phyloP scores from a whole-genome alignment of 768 basidiomycete species.

The Neoboletus brunneissimus region DNA sequence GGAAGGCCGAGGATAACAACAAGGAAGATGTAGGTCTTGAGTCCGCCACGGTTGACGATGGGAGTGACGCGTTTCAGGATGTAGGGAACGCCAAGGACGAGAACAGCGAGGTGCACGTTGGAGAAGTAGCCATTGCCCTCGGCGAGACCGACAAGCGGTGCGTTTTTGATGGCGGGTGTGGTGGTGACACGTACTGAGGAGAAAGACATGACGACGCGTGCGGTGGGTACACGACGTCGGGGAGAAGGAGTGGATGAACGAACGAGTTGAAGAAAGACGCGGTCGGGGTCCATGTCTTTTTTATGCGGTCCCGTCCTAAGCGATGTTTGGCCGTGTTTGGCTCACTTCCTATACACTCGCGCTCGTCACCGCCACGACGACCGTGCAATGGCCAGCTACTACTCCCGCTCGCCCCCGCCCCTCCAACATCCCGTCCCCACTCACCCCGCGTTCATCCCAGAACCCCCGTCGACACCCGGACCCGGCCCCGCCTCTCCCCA shows the following conservation, averaged over 20 bases:
- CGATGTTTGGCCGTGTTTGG: conserved; percentile 23
- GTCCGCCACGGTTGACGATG: conserved; percentile 77
- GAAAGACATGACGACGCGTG: conserved; percentile 37
- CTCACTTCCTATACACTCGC: background rate
- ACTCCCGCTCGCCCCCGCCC: conserved; percentile 66
- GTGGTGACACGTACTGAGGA: conserved; percentile 59
- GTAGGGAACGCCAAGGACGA: conserved; percentile 80
- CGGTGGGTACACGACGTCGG: conserved; percentile 9
- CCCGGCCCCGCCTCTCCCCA: conserved; percentile 69
- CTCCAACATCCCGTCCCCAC: conserved; percentile 87
- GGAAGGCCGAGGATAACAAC: conserved; percentile 73
- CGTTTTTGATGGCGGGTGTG: conserved; percentile 79
- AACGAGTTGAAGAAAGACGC: conserved; percentile 4
- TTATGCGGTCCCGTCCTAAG: conserved; percentile 11
- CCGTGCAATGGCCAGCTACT: conserved; percentile 32
- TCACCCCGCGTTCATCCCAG: conserved; percentile 82
- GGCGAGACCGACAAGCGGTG: conserved; percentile 74
- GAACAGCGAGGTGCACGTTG: conserved; percentile 73
- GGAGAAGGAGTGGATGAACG: conserved; percentile 19
- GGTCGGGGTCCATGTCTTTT: conserved; percentile 4
- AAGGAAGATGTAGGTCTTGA: conserved; percentile 84
- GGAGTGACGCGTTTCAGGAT: conserved; percentile 80
- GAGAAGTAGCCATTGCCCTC: conserved; percentile 86
- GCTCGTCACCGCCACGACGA: background rate
- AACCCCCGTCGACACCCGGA: conserved; percentile 69